Evolutionary conservation across 1,284 basidiomycete genomes (phyloP).

Genomic region (Rhodotorula sp.): DNA sequence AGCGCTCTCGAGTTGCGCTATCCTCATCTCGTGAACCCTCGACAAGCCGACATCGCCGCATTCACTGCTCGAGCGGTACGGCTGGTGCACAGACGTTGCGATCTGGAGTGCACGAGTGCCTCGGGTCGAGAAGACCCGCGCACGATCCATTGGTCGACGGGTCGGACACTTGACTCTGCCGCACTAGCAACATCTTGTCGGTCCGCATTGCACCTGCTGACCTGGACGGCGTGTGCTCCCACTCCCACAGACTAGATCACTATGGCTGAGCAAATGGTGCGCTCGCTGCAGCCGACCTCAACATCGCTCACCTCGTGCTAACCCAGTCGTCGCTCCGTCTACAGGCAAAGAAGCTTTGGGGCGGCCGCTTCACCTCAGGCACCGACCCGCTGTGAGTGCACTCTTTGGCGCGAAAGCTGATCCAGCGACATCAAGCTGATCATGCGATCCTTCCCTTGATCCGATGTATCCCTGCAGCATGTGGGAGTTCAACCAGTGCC

Average conservation of each 20-base stretch:
- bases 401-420: background rate
- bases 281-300: background rate
- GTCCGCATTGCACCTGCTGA: background rate
- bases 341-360: slow-evolving; percentile 40
- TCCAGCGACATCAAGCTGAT: background rate
- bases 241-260: background rate
- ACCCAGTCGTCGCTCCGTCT: too few relatives aligned
- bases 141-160: too few relatives aligned
- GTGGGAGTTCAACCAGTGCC: slow-evolving; percentile 93
- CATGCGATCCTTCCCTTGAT: too few relatives aligned
- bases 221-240: background rate
- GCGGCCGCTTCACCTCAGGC: slow-evolving; percentile 34
- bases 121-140: too few relatives aligned
- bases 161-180: background rate
- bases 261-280: slow-evolving; percentile 38
- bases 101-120: too few relatives aligned
- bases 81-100: too few relatives aligned
- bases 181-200: too few relatives aligned
- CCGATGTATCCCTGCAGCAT: slow-evolving; percentile 59
- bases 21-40: too few relatives aligned
- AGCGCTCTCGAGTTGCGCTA: too few relatives aligned
- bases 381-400: slow-evolving; percentile 39
- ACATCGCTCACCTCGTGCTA: background rate
- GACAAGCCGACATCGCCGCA: too few relatives aligned
- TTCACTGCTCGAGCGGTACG: too few relatives aligned